Percentiles rank a stretch among this genome's conserved stretches.
phyloP scores from a whole-genome alignment of 164 flowering plant species.

The Tinospora cordifolia region DNA sequence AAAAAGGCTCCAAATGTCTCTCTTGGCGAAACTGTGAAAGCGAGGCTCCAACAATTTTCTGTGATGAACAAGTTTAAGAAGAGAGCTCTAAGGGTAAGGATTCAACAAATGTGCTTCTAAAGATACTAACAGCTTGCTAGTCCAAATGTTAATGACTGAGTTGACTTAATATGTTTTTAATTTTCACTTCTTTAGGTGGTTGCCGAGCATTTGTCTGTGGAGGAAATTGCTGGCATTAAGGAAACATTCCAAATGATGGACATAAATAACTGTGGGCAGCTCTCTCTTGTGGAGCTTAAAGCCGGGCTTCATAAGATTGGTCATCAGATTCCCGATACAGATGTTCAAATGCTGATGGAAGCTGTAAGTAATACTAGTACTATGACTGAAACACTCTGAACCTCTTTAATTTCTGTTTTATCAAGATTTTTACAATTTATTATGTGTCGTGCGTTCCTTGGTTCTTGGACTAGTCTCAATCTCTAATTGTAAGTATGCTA shows the following conservation, averaged over 20 bases:
- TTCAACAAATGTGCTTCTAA: slow-evolving; percentile 1
- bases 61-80: slow-evolving; percentile 93
- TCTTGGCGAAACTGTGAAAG: slow-evolving; percentile 85
- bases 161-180: background rate
- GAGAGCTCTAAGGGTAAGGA: slow-evolving; percentile 72
- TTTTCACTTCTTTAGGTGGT: slow-evolving; percentile 47
- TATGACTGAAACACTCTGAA: background rate
- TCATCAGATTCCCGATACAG: slow-evolving; percentile 72
- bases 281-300: slow-evolving; percentile 68
- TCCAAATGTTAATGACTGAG: background rate
- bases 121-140: background rate
- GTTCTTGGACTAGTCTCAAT: background rate
- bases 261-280: slow-evolving; percentile 64
- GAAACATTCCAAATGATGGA: slow-evolving; percentile 79
- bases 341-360: slow-evolving; percentile 80
- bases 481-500: background rate
- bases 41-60: slow-evolving; percentile 89
- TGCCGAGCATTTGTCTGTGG: slow-evolving; percentile 73
- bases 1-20: slow-evolving; percentile 88
- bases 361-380: slow-evolving; percentile 46
- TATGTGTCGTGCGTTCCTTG: background rate
- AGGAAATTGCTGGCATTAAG: slow-evolving; percentile 80
- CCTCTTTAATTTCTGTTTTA: background rate
- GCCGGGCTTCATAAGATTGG: slow-evolving; percentile 56
- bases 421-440: background rate